Evolutionary conservation across 805 yeast species (phyloP), one percentile per base, ranked within the genome.

Genomic region (Pichia cabralensis): DNA sequence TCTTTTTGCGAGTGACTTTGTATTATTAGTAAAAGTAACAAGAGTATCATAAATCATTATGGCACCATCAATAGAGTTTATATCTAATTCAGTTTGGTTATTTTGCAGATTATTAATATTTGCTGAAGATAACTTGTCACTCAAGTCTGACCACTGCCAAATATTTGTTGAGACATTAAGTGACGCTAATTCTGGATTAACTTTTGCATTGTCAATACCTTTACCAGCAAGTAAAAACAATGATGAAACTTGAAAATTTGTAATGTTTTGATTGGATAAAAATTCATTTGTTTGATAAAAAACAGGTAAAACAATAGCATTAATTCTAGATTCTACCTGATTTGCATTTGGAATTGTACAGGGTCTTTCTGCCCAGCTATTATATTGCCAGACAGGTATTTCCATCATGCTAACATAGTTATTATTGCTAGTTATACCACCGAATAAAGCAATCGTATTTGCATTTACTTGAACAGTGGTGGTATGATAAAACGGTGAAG

Each of bases 331-430:
- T 41, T 71, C 73, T 2, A 80, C 60, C 9, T 57, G 40, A 24
- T 56, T 55, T 9, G 45, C 41, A 1, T 47, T 50, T 1, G 60
- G 47, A 41, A 53, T 45, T 26, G 55, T 44, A 1, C 61, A 57
- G 0, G 62, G 44, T 38, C 59, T 57, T 50, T 74, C 80, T 3
- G 81, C 67, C 94, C 94, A 83, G 8, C 81, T 58, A 31, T 64
- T 61, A 40, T 72, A 74, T 45, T 75, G 76, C 82, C 86, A 80
- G 2, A 78, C 54, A 0, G 92, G 89, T 14, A 80, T 57, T 53
- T 81, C 92, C 45, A 67, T 67, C 76, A 81, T 71, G 41, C 72
- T 69, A 23, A 80, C 69, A 85, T 88, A 80, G 3, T 34, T 20
- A 1, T 85, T 85, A 3, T 57, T 46, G 6, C 52, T 45, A 3